Evolutionary conservation across 2,329 filamentous ascomycete genomes (phyloP), one percentile per base, ranked within the genome.

Genomic region (Paramyrothecium roridum): DNA sequence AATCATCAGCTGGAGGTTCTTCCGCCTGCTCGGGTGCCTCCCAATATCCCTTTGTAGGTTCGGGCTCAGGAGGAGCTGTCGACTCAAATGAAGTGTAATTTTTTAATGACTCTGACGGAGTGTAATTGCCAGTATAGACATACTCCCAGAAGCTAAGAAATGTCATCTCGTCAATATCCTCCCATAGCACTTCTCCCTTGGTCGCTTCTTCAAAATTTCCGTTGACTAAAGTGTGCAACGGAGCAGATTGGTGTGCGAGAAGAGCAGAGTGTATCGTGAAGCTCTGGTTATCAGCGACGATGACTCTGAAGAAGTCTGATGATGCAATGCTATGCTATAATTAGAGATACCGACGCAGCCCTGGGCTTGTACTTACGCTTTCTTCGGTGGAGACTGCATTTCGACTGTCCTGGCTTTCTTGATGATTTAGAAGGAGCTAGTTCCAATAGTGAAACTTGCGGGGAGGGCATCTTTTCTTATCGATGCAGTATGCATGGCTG

Each of bases 231-330:
- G 30, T 50, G 23, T 56, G 26, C 19, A 59, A 40, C 1, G 53
- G 52, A 49, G 50, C 46, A 12, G 58, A 60, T 46, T 57, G 57
- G 26, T 50, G 52, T 19, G 56, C 48, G 26, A 58, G 13, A 30
- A 59, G 56, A 37, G 52, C 53, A 52, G 56, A 50, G 50, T 60
- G 57, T 21, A 60, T 56, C 12, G 50, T 57, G 43, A 58, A 60
- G 20, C 56, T 40, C 34, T 48, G 19, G 33, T 57, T 50, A 23
- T 59, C 40, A 13, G 53, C 50, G 19, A 60, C 54, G 7, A 56
- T 20, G 30, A 58, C 55, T 33, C 51, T 50, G 48, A 61, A 58
- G 8, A 52, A 56, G 17, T 46, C 30, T 3, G 47, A 49, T 13
- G 43, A 50, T 57, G 50, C 47, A 47, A 2, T 34, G 11, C 26